Base-by-base conservation (phyloP, 176 grass and related monocot species). In the Oryza meridionalis region DNA sequence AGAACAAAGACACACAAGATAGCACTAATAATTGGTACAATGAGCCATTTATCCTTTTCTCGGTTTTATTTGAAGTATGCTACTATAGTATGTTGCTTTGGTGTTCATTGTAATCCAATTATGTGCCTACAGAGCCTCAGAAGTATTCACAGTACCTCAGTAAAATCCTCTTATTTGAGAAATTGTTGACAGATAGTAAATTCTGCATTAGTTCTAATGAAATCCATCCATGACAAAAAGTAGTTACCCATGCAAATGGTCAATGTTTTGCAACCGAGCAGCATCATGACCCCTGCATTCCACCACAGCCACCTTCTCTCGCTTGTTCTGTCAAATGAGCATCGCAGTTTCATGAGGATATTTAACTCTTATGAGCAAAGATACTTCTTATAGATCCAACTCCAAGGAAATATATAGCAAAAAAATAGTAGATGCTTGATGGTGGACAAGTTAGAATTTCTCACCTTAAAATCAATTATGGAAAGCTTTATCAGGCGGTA, bases 261-360 rank as follows among this genome's bases (percentile, higher is more conserved):
- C 93, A 65, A 98, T 80, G 53, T 93, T 92, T 78, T 93, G 91
- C 69, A 95, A 87, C 25, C 91, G 83, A 90, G 96, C 96, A 92
- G 93, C 93, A 87, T 98, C 93, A 86, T 98, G 96, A 43, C 96
- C 96, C 72, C 91, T 95, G 81, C 96, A 93, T 87, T 98, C 96
- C 65, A 98, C 96, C 45, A 93, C 91, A 64, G 92, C 87, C 53
- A 95, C 89, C 73, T 81, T 84, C 37, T 93, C 91, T 85, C 82
- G 84, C 70, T 95, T 95, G 77, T 75, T 98, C 96, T 98, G 79
- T 72, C 40, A 88, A 35, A 87, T 83, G 51, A 46, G 12, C 75
- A 85, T 35, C 16, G 74, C 1, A 69, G 26, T 74, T 73, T 80
- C 13, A 67, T 81, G 44, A 75, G 31, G 42, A 71, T 63, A n/a